A percentile compares a stretch with the other conserved stretches of the same genome.
Conservation (phyloP, 1,139 yeast species). For the Nematodospora anomalae region DNA sequence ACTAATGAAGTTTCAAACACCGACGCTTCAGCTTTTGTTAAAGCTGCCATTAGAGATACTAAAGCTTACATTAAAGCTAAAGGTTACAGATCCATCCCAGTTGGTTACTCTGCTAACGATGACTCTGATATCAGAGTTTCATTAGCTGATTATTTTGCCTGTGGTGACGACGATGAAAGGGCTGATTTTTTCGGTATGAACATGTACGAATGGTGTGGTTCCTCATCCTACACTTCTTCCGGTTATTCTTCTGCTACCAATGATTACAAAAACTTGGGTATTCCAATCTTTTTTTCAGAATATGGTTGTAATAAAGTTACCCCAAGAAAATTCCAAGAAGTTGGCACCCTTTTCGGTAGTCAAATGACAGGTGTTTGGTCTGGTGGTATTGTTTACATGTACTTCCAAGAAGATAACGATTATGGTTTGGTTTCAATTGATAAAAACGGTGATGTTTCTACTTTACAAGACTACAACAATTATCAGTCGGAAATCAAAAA, state of each 20-base stretch:
- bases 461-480: slow-evolving; percentile 48
- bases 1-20: slow-evolving; percentile 72
- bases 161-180: slow-evolving; percentile 64
- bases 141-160: slow-evolving; percentile 80
- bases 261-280: slow-evolving; percentile 66
- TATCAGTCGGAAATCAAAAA: slow-evolving; percentile 59
- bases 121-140: slow-evolving; percentile 68
- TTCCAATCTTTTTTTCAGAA: slow-evolving; percentile 89
- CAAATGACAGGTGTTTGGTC: slow-evolving; percentile 84
- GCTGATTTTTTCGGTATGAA: slow-evolving; percentile 94
- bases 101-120: slow-evolving; percentile 89
- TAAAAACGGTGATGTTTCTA: slow-evolving; percentile 37
- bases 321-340: slow-evolving; percentile 76
- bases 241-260: slow-evolving; percentile 76
- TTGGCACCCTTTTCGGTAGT: slow-evolving; percentile 56
- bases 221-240: slow-evolving; percentile 57
- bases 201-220: slow-evolving; percentile 97
- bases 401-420: slow-evolving; percentile 75
- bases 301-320: slow-evolving; percentile 76
- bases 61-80: slow-evolving; percentile 68
- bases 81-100: slow-evolving; percentile 72
- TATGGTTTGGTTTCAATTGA: slow-evolving; percentile 72
- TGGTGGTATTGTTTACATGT: slow-evolving; percentile 90
- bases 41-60: slow-evolving; percentile 86
- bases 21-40: slow-evolving; percentile 79